These are phyloP conservation scores for Sanghuangporus sanghuang DNA, from an alignment of 1,284 basidiomycete species.

Conservation along the genomic window DNA sequence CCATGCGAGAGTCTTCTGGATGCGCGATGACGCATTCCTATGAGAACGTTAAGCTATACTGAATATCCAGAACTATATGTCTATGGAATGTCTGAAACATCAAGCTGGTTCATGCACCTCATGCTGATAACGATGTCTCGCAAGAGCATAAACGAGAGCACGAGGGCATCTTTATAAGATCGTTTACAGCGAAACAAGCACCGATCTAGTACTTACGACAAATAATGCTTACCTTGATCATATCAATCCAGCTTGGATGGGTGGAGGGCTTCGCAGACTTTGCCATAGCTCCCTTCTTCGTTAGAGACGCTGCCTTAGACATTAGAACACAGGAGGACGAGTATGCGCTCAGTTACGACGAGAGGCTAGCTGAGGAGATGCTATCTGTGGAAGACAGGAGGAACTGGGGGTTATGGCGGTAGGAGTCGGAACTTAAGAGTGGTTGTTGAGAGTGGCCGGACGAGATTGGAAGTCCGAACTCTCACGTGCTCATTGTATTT, in stretches of 20 bases:
- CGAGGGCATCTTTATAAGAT: not conserved
- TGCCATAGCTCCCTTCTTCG: conserved; percentile 23
- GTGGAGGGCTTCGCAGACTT: conserved; percentile 17
- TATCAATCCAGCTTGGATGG: conserved; percentile 59
- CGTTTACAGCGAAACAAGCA: not conserved
- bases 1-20: conserved; percentile 60
- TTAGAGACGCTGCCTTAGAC: conserved; percentile 27
- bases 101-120: not conserved
- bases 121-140: not conserved
- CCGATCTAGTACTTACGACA: not conserved
- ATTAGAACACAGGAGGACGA: conserved; percentile 27
- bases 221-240: conserved; percentile 42
- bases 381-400: not conserved
- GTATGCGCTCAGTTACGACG: not conserved
- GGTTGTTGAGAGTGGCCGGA: conserved; percentile 5
- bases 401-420: not conserved
- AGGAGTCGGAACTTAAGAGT: conserved; percentile 10
- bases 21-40: conserved; percentile 67
- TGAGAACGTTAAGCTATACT: not conserved
- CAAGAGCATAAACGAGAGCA: not conserved
- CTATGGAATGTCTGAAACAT: not conserved
- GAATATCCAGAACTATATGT: not conserved
- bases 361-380: not conserved
- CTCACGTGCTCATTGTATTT: conserved; percentile 3
- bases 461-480: conserved; percentile 16